Conservation (phyloP, 1,284 basidiomycete genomes). For the Ceratobasidium sp. region DNA sequence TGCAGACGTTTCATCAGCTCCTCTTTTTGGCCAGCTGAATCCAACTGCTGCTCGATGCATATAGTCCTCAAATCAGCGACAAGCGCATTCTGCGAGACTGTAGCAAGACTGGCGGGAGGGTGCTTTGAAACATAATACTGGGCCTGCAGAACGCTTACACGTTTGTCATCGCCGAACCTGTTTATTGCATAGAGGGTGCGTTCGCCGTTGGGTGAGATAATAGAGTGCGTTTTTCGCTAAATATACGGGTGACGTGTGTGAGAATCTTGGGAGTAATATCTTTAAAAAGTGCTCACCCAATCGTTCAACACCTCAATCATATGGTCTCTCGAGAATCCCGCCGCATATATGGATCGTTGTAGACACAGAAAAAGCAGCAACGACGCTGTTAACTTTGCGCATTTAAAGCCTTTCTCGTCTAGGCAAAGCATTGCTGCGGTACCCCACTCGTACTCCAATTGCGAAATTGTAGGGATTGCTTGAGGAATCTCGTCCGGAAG, state of each 20-base stretch:
- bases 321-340: neutral
- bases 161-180: neutral
- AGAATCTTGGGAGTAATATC: no score
- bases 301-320: neutral
- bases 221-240: neutral
- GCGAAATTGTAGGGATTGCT: neutral
- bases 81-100: neutral
- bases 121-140: constrained; percentile 2
- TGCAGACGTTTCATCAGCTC: neutral
- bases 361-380: neutral
- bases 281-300: neutral
- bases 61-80: neutral
- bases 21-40: neutral
- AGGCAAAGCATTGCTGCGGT: neutral
- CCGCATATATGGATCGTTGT: neutral
- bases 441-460: neutral
- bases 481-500: neutral
- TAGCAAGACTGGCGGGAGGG: neutral
- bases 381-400: neutral
- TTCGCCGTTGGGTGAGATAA: neutral
- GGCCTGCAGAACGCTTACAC: neutral
- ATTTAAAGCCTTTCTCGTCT: neutral
- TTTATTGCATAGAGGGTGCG: neutral
- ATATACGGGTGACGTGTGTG: no score
- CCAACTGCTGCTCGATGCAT: neutral